These are phyloP conservation scores for Fusarium sp. DNA, from an alignment of 2,329 filamentous ascomycete genomes.

Conservation along the genomic window DNA sequence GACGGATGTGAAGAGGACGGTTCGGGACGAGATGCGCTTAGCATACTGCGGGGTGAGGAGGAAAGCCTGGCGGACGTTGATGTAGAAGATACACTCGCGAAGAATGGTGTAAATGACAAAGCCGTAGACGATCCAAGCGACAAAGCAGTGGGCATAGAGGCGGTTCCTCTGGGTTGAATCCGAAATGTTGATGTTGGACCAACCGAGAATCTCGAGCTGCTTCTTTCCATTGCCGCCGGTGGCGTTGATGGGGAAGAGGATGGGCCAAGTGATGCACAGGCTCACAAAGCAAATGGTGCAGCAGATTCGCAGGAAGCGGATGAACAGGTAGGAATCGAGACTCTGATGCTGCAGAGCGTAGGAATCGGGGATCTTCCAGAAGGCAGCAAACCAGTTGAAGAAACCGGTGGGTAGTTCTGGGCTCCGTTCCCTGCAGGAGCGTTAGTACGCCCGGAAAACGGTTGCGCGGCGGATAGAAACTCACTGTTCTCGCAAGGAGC, in stretches of 20 bases:
- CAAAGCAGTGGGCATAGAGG: conserved; percentile 83
- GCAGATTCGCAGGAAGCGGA: conserved; percentile 84
- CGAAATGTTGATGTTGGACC: conserved; percentile 58
- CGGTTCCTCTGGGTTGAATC: conserved; percentile 65
- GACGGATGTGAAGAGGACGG: conserved; percentile 91
- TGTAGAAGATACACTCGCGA: conserved; percentile 91
- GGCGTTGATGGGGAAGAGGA: conserved; percentile 85
- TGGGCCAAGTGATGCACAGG: conserved; percentile 84
- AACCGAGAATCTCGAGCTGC: conserved; percentile 69
- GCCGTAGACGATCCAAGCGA: conserved; percentile 85
- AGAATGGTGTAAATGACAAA: conserved; percentile 93
- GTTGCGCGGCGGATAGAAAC: conserved; percentile 30
- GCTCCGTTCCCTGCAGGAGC: conserved; percentile 62
- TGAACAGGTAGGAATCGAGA: conserved; percentile 88
- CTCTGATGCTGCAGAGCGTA: conserved; percentile 89
- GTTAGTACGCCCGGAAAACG: conserved; percentile 22
- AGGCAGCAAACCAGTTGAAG: conserved; percentile 71
- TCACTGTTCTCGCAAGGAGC: conserved; percentile 62
- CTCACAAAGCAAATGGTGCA: conserved; percentile 85
- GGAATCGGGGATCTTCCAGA: conserved; percentile 76
- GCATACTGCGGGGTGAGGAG: conserved; percentile 86
- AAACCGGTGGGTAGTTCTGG: conserved; percentile 67
- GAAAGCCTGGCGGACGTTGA: conserved; percentile 94
- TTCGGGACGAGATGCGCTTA: conserved; percentile 87
- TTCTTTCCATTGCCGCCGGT: conserved; percentile 75